Conservation (phyloP, 2,329 filamentous ascomycete species). For the Polychaeton citri region DNA sequence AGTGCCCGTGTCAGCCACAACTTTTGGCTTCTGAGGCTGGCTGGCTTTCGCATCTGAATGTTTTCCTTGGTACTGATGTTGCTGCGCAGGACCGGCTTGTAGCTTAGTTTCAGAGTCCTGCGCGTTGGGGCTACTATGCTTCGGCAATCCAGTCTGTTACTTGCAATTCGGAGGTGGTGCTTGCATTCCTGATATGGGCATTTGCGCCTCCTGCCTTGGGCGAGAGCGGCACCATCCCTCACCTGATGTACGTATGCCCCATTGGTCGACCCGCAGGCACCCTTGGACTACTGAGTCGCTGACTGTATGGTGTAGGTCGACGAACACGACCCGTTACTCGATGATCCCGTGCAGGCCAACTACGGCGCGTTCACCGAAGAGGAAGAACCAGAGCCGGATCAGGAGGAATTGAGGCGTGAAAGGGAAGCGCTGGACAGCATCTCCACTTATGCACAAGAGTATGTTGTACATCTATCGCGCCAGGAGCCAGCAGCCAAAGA, state of each 20-base stretch:
- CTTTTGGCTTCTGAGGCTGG: no score
- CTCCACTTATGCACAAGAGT: slow-evolving; percentile 37
- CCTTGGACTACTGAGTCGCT: slow-evolving; percentile 12
- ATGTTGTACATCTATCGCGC: no score
- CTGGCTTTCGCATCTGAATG: no score
- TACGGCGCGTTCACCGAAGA: slow-evolving; percentile 31
- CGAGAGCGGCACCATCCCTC: slow-evolving; percentile 27
- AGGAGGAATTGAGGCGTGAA: slow-evolving; percentile 35
- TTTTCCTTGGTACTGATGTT: no score
- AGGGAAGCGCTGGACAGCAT: slow-evolving; percentile 36
- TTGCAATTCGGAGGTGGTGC: no score
- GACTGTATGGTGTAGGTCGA: slow-evolving; percentile 26
- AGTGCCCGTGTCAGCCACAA: no score
- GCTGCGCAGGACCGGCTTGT: no score
- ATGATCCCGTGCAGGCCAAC: slow-evolving; percentile 22
- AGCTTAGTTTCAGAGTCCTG: no score
- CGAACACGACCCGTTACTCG: slow-evolving; percentile 33
- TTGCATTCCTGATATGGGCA: slow-evolving; percentile 29
- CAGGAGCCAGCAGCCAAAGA: no score
- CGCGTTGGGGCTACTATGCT: no score
- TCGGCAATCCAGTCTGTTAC: no score
- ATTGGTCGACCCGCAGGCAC: not conserved
- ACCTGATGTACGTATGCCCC: slow-evolving; percentile 26
- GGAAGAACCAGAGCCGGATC: slow-evolving; percentile 28
- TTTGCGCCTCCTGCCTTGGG: slow-evolving; percentile 37